Conservation (phyloP, 2,329 filamentous ascomycete genomes). For the Ploettnerulaceae sp. region DNA sequence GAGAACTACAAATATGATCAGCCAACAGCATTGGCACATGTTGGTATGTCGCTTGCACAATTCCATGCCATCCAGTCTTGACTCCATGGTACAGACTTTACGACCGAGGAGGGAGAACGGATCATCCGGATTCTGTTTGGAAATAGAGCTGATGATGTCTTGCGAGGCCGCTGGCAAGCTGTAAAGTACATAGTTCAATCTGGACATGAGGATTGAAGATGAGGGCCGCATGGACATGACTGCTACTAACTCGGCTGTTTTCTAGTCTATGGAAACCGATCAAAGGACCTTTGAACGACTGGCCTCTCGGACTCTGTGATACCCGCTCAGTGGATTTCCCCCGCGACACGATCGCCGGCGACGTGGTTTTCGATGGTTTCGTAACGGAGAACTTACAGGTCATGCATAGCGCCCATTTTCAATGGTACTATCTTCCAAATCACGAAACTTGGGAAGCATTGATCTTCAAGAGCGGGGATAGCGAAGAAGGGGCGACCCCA, state of each 20-base stretch:
- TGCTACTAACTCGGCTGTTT: neutral
- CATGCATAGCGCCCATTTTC: constrained; percentile 4
- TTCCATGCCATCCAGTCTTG: neutral
- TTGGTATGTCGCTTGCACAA: neutral
- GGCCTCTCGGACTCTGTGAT: constrained; percentile 18
- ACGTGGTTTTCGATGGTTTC: constrained; percentile 11
- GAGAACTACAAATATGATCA: neutral
- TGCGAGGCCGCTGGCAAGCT: neutral
- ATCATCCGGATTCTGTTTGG: no score
- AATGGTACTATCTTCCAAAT: constrained; percentile 16
- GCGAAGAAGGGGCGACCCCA: neutral
- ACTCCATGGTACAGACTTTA: neutral
- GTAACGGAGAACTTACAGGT: constrained; percentile 15
- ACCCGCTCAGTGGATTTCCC: constrained; percentile 10
- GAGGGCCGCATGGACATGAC: neutral
- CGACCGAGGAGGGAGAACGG: no score
- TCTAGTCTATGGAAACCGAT: constrained; percentile 18
- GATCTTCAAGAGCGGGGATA: constrained; percentile 14
- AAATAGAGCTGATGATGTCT: neutral
- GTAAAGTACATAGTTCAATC: no score
- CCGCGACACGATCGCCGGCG: constrained; percentile 10
- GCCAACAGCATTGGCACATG: neutral
- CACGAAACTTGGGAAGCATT: constrained; percentile 12
- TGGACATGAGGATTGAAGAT: no score
- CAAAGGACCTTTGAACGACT: constrained; percentile 15